Conservation (phyloP, 2,329 filamentous ascomycete species). For the Alternaria rosae region DNA sequence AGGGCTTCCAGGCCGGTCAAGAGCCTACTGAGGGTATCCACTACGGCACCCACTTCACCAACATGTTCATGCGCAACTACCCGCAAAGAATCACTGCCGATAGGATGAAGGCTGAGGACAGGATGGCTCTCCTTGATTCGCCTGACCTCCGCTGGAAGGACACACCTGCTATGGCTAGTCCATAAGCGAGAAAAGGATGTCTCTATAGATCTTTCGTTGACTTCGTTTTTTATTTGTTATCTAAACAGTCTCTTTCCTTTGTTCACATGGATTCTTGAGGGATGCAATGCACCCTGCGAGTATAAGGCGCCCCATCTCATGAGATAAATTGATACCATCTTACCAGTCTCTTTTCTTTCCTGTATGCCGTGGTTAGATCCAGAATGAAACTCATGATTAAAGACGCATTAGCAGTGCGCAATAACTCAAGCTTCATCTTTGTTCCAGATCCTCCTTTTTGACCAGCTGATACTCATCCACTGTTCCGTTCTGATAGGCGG, state of each 20-base stretch:
- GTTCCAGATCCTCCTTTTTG: rapidly evolving
- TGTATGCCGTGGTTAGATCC: too few species aligned
- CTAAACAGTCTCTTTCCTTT: too few species aligned
- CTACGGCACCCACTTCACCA: slow-evolving; percentile 15
- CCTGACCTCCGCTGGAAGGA: slow-evolving; percentile 7
- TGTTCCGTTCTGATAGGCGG: background rate
- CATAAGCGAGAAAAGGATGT: background rate
- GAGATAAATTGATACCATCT: background rate
- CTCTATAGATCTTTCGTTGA: background rate
- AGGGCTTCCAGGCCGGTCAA: slow-evolving; percentile 7
- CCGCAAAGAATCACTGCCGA: slow-evolving; percentile 10
- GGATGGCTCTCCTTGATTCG: slow-evolving; percentile 10
- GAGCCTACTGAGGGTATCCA: slow-evolving; percentile 10
- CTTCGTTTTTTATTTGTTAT: too few species aligned
- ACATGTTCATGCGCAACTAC: slow-evolving; percentile 21
- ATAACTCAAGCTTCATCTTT: background rate
- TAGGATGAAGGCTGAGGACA: slow-evolving; percentile 5
- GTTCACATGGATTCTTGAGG: too few species aligned
- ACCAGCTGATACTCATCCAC: background rate
- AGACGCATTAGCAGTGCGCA: background rate
- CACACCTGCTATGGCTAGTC: background rate
- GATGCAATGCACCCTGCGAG: background rate
- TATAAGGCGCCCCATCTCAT: background rate
- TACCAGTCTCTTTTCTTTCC: background rate
- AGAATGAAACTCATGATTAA: too few species aligned